Evolutionary conservation across 768 basidiomycete genomes (phyloP), one percentile per base, ranked within the genome.

Genomic region (Xanthoconium stramineum): DNA sequence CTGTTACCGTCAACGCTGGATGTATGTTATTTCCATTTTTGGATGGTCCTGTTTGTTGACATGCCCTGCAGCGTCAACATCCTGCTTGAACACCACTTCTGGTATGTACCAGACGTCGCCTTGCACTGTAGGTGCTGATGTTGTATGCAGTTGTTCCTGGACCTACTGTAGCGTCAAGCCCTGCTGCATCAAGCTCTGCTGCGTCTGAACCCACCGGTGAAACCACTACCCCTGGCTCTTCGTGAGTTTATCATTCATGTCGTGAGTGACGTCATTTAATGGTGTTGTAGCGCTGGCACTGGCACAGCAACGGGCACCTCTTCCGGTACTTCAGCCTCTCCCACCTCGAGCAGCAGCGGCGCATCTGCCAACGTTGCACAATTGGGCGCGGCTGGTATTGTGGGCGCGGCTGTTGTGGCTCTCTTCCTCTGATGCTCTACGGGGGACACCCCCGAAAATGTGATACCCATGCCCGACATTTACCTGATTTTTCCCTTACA

Each of bases 1-100:
- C 82, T 3, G 78, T 90, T 75, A 74, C 69, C 15, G 66, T 89
- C 58, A 61, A 68, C 32, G 0, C 72, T 8, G 77, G 84, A 48
- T 38, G 88, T 88, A 74, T 45, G 85, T 73, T 8, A n/a, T 13
- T 42, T 45, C 14, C 24, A 28, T 42, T 7, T 13, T 36, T 24
- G 17, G 19, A 9, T 11, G 6, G 6, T 59, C 24, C 20, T 37
- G 19, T 56, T 46, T 42, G 33, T 37, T 62, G 29, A 65, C 54
- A 28, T 65, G 46, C 60, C 14, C 52, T 74, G 72, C 62, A 53
- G 73, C 73, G 38, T 67, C 62, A 46, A 69, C 14, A 20, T 37
- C 68, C 53, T 81, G 82, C 64, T 39, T 77, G 53, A 68, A 58
- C 56, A 5, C 55, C 0, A 63, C 60, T 9, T 65, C 61, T 10